phyloP scores from a whole-genome alignment of 2,329 filamentous ascomycete species.

The Cercospora sojina region DNA sequence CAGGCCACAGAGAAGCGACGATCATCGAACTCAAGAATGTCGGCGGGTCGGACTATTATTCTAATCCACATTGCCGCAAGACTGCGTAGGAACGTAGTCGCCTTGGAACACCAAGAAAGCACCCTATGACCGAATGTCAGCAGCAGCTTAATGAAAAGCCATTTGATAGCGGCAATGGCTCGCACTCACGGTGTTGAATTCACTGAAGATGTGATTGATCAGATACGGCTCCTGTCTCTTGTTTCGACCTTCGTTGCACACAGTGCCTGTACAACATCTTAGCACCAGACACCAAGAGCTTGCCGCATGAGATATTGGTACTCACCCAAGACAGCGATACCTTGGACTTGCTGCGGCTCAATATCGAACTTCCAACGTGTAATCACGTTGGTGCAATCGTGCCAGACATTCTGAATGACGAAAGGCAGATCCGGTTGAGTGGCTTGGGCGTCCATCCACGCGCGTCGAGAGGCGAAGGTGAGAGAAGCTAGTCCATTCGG shows the following conservation, averaged over 20 bases:
- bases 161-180: not conserved
- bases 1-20: not conserved
- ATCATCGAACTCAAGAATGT: not conserved
- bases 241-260: conserved; percentile 7
- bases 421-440: conserved; percentile 32
- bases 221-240: conserved; percentile 25
- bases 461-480: conserved; percentile 23
- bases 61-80: not conserved
- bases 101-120: conserved; percentile 16
- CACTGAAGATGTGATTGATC: conserved; percentile 29
- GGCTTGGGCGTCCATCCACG: conserved; percentile 29
- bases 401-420: conserved; percentile 29
- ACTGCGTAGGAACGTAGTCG: not conserved
- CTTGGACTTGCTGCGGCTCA: conserved; percentile 27
- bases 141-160: not conserved
- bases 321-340: conserved; percentile 27
- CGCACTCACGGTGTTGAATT: conserved; percentile 29
- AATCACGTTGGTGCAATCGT: conserved; percentile 31
- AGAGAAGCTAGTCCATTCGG: conserved; percentile 19
- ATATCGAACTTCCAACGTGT: conserved; percentile 31
- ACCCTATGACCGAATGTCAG: not conserved
- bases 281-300: not conserved
- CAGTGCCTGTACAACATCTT: not conserved
- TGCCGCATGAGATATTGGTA: not conserved
- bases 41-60: not conserved